Base-by-base conservation (phyloP, 148 eudicot species). In the Rhododendron griersonianum region DNA sequence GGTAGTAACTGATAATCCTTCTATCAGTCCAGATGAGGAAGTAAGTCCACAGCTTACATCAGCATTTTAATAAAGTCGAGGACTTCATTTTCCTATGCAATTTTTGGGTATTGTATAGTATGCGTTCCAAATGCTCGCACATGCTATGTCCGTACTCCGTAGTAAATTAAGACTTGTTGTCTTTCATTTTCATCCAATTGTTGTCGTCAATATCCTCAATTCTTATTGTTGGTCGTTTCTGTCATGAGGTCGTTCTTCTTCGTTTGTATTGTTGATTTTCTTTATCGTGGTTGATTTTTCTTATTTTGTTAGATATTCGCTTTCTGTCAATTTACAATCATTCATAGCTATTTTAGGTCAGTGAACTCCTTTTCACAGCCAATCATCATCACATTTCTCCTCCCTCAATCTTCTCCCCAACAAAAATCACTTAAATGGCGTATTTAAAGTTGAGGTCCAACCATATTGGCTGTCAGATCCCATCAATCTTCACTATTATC, bases 1-100 rank as follows among this genome's bases (percentile, higher is more conserved):
- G 25, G 84, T 74, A 86, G 87, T 82, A 78, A 59, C 85, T 74
- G 79, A 25, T 82, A 85, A 85, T 80, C 87, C 88, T 30, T 79
- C 86, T 76, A 45, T 78, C 82, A 55, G 81, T 35, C 85, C 81
- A 75, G 88, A 74, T 47, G 81, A 83, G 19, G 89, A 91, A 89
- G 92, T 91, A 87, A 65, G 87, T 82, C 37, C 28, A 57, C 45
- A 82, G 63, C 53, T 76, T 30, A 45, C 14, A 6, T 85, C 28
- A 61, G 59, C 30, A 41, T 78, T 61, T 15, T 23, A 8, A 84
- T 44, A 47, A n/a, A 77, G 51, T 78, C 45, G 33, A 44, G 21
- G 41, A 19, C 81, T 75, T 53, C 33, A 37, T 55, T 76, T 25
- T 45, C 25, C 13, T 33, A 3, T 11, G n/a, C 18, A 23, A 14